phyloP scores from a whole-genome alignment of 2,329 filamentous ascomycete species.

The Verticillium nonalfalfae region DNA sequence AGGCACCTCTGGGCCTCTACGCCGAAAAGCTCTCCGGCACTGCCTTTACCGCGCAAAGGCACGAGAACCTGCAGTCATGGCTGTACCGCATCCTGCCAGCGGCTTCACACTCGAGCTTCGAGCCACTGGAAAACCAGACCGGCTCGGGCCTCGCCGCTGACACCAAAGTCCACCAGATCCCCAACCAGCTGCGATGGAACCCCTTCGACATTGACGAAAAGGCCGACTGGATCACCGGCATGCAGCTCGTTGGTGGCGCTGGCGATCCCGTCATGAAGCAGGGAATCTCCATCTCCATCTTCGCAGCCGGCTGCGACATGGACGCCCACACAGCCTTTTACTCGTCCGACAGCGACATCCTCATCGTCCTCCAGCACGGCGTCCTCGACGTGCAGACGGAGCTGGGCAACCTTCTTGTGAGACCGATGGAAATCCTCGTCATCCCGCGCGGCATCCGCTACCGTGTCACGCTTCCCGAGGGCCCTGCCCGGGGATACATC shows the following conservation, averaged over 20 bases:
- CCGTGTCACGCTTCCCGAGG: conserved; percentile 49
- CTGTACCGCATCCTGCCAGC: conserved; percentile 53
- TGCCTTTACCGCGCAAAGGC: conserved; percentile 51
- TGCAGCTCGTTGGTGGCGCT: conserved; percentile 60
- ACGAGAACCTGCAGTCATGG: conserved; percentile 55
- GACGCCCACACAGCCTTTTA: conserved; percentile 61
- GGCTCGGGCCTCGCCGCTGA: conserved; percentile 32
- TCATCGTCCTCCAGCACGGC: conserved; percentile 62
- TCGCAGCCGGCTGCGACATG: conserved; percentile 64
- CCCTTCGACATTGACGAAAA: conserved; percentile 58
- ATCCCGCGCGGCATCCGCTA: conserved; percentile 58
- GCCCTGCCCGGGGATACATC: conserved; percentile 59
- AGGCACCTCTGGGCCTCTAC: conserved; percentile 62
- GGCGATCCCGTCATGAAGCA: conserved; percentile 66
- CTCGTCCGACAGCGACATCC: conserved; percentile 61
- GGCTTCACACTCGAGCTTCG: conserved; percentile 38
- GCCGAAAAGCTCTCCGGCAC: conserved; percentile 60
- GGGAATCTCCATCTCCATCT: conserved; percentile 63
- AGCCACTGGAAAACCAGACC: conserved; percentile 6
- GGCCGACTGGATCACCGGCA: conserved; percentile 32
- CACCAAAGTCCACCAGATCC: conserved; percentile 62
- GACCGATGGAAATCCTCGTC: conserved; percentile 59
- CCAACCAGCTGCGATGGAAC: conserved; percentile 81
- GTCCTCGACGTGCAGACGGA: conserved; percentile 60
- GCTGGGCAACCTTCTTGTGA: conserved; percentile 52